Evolutionary conservation across 192 early-diverging fungal species (phyloP), one percentile per base, ranked within the genome.

Genomic region (Gamsiella multidivaricata): DNA sequence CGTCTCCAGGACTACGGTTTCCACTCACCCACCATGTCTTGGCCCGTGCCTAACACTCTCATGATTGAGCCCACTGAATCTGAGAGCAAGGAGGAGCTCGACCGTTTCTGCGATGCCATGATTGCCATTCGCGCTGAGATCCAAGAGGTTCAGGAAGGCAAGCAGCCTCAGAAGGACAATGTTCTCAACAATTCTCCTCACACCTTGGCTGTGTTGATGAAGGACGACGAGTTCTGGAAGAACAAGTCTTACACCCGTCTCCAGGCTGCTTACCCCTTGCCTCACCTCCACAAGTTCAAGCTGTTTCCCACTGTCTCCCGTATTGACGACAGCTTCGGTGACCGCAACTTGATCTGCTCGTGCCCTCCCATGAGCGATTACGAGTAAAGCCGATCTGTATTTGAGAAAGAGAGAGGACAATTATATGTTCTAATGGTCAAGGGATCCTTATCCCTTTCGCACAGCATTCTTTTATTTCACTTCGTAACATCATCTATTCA

Each of bases 31-130:
- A 99, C 98, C 78, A 99, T 99, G 98, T 97, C 96, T 20, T 99
- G 96, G 92, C 98, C 98, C 23, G 97, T 98, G 25, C 86, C 94
- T 65, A 97, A 98, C 89, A 99, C 98, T 14, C 90, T 99, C 50
- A 99, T 99, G 98, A 91, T 99, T 70, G 98, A 99, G 86, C 98
- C 98, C 18, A 99, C 98, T 51, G 98, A 99, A 80, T 97, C 95
- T 60, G 98, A 99, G 83, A 86, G 88, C 69, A 91, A 92, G 76
- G 89, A 82, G 66, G 98, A 99, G 83, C 83, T 99, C 18, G 98
- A 99, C 84, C 88, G 94, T 39, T 99, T 99, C 90, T 96, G 94
- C 67, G 96, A 98, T 82, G 98, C 98, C 43, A 94, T 99, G 94
- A 96, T 99, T 59, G 80, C 90, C 26, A 99, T 99, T 55, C 95